Evolutionary conservation across 352 stramenopile genomes (phyloP), one percentile per base, ranked within the genome.

Genomic region (Phytophthora brassicae): DNA sequence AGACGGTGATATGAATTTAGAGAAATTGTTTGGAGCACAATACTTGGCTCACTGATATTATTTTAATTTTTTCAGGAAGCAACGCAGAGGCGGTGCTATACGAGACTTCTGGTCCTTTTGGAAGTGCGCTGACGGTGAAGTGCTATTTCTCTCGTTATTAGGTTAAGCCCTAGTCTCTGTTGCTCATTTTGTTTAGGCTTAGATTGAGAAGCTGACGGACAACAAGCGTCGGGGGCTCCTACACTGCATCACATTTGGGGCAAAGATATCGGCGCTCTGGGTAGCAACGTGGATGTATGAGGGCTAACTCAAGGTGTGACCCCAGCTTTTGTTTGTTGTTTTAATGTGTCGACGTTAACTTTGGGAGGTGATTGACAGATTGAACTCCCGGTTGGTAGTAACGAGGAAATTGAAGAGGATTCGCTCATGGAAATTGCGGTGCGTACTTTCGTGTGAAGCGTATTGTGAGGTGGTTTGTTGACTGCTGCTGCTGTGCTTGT

Each of bases 231-330:
- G 85, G 36, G 92, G n/a, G 85, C 85, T 29, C 85, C 85, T 17
- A 82, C 83, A n/a, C 62, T 94, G 43, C 85, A 82, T 29, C 79
- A 91, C 59, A 84, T 91, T 38, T 46, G 92, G 49, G 75, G 79
- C 74, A 92, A 94, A 54, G 68, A 85, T 64, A 72, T 70, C 36
- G 82, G 85, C 41, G 68, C 72, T 42, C 58, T 94, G 20, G 84
- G 81, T 24, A 90, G 80, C n/a, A 93, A 72, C 49, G 81, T 94
- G 85, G 85, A 92, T 91, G 82, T 94, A 91, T 50, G 81, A 92
- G 64, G 85, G 85, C 11, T 94, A 92, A 63, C 63, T 94, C 23
- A 82, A 94, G 74, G 83, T 93, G 42, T 26, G 20, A 17, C 17
- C 35, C n/a, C n/a, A 44, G n/a, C n/a, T n/a, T 24, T 24, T 11